Evolutionary conservation across 1,284 basidiomycete genomes (phyloP).

Genomic region (Blastosporella zonata): DNA sequence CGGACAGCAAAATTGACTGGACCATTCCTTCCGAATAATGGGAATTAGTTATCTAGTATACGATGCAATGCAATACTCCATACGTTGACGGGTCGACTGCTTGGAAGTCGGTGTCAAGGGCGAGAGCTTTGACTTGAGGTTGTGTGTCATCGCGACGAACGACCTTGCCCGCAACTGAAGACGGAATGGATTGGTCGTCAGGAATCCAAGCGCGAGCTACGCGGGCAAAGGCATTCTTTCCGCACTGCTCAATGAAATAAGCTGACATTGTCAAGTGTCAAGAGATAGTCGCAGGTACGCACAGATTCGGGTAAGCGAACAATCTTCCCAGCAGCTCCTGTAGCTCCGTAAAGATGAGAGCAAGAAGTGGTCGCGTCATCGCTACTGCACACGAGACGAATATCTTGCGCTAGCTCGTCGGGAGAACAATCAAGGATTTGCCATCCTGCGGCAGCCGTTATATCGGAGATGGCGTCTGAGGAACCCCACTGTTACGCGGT

Average conservation of each 20-base stretch:
- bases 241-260: slow-evolving; percentile 35
- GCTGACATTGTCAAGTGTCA: neutral
- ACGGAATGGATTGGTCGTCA: slow-evolving; percentile 41
- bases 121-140: slow-evolving; percentile 39
- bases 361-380: slow-evolving; percentile 32
- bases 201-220: slow-evolving; percentile 42
- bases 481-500: slow-evolving; percentile 37
- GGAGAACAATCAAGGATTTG: slow-evolving; percentile 44
- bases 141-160: slow-evolving; percentile 32
- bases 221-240: slow-evolving; percentile 46
- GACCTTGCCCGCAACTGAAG: slow-evolving; percentile 27
- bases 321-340: slow-evolving; percentile 45
- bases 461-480: slow-evolving; percentile 44
- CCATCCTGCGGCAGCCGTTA: slow-evolving; percentile 54
- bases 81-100: slow-evolving; percentile 32
- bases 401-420: slow-evolving; percentile 37
- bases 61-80: neutral
- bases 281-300: slow-evolving; percentile 20
- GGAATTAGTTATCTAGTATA: neutral
- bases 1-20: slow-evolving; percentile 38
- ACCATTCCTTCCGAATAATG: slow-evolving; percentile 26
- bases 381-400: slow-evolving; percentile 45
- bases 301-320: slow-evolving; percentile 51
- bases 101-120: slow-evolving; percentile 42
- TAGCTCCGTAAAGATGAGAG: slow-evolving; percentile 39